Evolutionary conservation across 1,284 basidiomycete species (phyloP).

Genomic region (Sanghuangporus sanghuang): DNA sequence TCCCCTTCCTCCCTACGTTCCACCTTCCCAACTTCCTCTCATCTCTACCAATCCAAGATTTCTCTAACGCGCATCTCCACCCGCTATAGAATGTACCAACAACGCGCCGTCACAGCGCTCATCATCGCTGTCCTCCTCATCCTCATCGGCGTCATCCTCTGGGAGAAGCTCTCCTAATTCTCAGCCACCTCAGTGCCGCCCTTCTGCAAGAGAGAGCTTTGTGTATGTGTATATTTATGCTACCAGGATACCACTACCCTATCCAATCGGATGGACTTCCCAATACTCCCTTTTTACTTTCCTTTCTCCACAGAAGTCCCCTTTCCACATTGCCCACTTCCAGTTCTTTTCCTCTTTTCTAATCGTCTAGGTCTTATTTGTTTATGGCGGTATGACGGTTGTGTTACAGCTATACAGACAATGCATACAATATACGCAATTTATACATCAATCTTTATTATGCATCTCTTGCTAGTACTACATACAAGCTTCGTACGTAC

Average conservation of each 20-base stretch:
- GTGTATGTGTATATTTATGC: background rate
- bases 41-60: slow-evolving; percentile 9
- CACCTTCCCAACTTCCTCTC: background rate
- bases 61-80: background rate
- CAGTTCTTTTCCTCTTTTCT: no score
- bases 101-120: slow-evolving; percentile 63
- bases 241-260: background rate
- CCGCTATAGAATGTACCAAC: slow-evolving; percentile 69
- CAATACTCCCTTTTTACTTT: no score
- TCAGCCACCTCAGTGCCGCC: background rate
- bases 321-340: no score
- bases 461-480: no score
- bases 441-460: no score
- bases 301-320: background rate
- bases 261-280: background rate
- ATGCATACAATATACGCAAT: no score
- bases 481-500: no score
- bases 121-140: slow-evolving; percentile 68
- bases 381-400: no score
- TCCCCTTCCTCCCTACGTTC: background rate
- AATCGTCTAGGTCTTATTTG: no score
- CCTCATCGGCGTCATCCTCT: slow-evolving; percentile 66
- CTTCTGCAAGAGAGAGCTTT: background rate
- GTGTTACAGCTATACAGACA: no score
- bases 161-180: slow-evolving; percentile 57